phyloP scores from a whole-genome alignment of 2,329 filamentous ascomycete species.

The Triangularia verruculosa region DNA sequence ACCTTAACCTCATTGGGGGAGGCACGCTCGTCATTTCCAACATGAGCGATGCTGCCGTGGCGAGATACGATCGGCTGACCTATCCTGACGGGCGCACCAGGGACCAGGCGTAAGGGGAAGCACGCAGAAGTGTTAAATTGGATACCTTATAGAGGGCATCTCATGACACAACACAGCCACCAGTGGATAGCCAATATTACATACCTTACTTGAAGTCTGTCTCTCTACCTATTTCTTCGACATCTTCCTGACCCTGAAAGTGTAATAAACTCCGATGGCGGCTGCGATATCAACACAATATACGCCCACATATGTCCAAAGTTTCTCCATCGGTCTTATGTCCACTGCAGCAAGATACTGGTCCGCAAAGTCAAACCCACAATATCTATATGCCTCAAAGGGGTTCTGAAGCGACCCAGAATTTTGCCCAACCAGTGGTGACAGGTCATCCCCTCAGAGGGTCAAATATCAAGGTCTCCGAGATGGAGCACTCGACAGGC shows the following conservation, averaged over 20 bases:
- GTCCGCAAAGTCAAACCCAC: slow-evolving; percentile 59
- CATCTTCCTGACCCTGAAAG: slow-evolving; percentile 49
- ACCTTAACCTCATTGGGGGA: slow-evolving; percentile 20
- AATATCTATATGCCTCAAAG: slow-evolving; percentile 62
- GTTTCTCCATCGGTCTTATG: slow-evolving; percentile 64
- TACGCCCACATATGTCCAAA: slow-evolving; percentile 69
- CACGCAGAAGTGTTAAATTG: no score
- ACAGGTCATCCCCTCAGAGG: slow-evolving; percentile 64
- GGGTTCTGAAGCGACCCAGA: slow-evolving; percentile 63
- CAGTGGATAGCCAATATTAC: no score
- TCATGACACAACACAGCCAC: no score
- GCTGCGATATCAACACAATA: slow-evolving; percentile 60
- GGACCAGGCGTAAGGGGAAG: neutral
- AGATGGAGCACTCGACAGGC: slow-evolving; percentile 47
- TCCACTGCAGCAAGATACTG: slow-evolving; percentile 51
- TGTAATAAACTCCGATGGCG: slow-evolving; percentile 60
- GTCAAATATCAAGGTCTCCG: slow-evolving; percentile 63
- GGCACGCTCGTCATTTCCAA: slow-evolving; percentile 27
- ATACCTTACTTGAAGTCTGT: neutral
- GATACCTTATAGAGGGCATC: no score
- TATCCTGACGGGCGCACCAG: neutral
- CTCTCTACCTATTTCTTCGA: slow-evolving; percentile 1
- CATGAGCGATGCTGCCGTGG: slow-evolving; percentile 24
- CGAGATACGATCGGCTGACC: slow-evolving; percentile 17
- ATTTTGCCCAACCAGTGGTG: slow-evolving; percentile 47